Evolutionary conservation across 345 rosid genomes (phyloP), one percentile per base, ranked within the genome.

Genomic region (Salix caprea): DNA sequence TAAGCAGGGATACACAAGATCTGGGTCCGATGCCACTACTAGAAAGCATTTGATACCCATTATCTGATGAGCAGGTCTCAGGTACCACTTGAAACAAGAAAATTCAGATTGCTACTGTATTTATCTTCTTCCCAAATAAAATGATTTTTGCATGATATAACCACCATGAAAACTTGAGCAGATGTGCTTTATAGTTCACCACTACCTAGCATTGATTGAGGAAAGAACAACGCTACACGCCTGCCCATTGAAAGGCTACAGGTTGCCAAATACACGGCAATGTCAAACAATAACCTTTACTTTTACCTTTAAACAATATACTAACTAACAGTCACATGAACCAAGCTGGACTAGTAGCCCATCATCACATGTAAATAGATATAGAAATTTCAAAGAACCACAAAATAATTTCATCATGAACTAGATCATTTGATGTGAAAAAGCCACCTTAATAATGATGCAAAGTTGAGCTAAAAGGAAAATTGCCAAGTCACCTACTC

Each of bases 401-500:
- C n/a, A n/a, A 64, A 16, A 64, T 12, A 28, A 30, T 32, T 65
- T 64, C 52, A 11, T 30, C 26, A 30, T 58, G 50, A 14, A 36
- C 24, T 37, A 52, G 32, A 56, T 72, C 74, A 71, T 52, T 30
- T 40, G 26, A 40, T 37, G 28, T 21, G 42, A 48, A 46, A 60
- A 42, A 50, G 34, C 62, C 30, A 16, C 18, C 34, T 65, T 15
- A 4, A 46, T 46, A 46, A 46, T 65, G 67, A 65, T 34, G 37
- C 19, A 65, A 56, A 18, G 48, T 34, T 56, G 37, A 72, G 23
- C 15, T 23, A 15, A 74, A 46, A 64, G 39, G n/a, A 66, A 16
- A 11, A 23, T 67, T 16, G 5, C 56, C 68, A 58, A 13, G 32
- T 37, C 67, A 69, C 75, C 28, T 75, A 79, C 78, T 65, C 65